Base-by-base conservation (phyloP, 1,284 basidiomycete genomes). In the Tylopilus sp. region DNA sequence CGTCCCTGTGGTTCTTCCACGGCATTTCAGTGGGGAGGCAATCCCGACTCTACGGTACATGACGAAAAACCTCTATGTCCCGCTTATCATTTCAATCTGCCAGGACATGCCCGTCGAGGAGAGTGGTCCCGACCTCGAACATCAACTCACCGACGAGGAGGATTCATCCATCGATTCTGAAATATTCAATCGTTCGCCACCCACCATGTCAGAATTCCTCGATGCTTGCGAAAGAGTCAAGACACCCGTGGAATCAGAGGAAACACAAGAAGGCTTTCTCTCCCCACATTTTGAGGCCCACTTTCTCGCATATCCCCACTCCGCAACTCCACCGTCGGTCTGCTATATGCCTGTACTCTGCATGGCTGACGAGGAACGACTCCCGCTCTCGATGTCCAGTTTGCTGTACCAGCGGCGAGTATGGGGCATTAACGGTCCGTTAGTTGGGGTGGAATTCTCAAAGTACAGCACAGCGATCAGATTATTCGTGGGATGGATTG, bases 331-430 rank as follows among this genome's bases (percentile, higher is more conserved):
- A 3, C 44, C 51, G 2, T 39, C 51, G 7, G 23, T 6, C 4
- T 54, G 44, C 21, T 37, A 51, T 16, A 18, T 46, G 15, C 37
- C 44, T 19, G 15, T 46, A 2, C 37, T 46, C 9, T 51, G 45
- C 28, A n/a, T 49, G 51, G 36, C 40, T 4, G 25, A 53, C 10
- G 33, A 44, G 36, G 36, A 54, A 6, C 36, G 40, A 25, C 15
- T 53, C 0, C 52, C 51, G 0, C 33, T 44, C 12, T n/a, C 36
- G 18, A 44, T 53, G 52, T 54, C 41, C 19, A 49, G 44, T 16
- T 26, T 54, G 25, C 51, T 49, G 7, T 54, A 54, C 7, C 51
- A 53, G 28, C 44, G 51, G 21, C 40, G 44, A 8, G 35, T 53
- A 16, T 53, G 51, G 51, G 23, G 12, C 35, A 52, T 39, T 29